Conservation (phyloP, 2,329 filamentous ascomycete genomes). For the Colletotrichum godetiae region DNA sequence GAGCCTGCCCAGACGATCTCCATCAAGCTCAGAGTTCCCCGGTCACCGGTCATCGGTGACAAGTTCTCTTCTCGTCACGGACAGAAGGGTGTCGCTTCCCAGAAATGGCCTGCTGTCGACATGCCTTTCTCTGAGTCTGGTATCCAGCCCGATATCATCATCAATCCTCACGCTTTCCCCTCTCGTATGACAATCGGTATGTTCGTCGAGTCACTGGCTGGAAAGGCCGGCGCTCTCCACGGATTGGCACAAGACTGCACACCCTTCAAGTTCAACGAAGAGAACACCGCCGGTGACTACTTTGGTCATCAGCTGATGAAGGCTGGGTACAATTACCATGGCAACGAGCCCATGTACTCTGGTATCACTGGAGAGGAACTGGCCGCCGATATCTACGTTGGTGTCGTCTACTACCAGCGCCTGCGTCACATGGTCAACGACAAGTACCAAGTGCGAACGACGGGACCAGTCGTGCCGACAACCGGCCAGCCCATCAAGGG, state of each 20-base stretch:
- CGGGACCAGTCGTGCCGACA: constrained; percentile 87
- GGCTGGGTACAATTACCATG: constrained; percentile 97
- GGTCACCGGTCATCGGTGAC: constrained; percentile 93
- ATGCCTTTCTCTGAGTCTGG: constrained; percentile 98
- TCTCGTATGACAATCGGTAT: constrained; percentile 99
- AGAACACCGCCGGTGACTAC: constrained; percentile 91
- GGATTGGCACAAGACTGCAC: constrained; percentile 96
- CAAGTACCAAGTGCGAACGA: constrained; percentile 98
- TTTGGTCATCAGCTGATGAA: constrained; percentile 96
- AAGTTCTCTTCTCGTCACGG: constrained; percentile 99
- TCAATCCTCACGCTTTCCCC: constrained; percentile 99
- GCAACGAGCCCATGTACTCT: constrained; percentile 98
- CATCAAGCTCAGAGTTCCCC: constrained; percentile 91
- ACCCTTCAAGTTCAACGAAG: constrained; percentile 93
- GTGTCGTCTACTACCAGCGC: constrained; percentile 97
- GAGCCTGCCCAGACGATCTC: constrained; percentile 90
- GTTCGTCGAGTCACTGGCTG: constrained; percentile 97
- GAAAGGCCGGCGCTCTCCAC: constrained; percentile 93
- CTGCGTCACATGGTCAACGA: constrained; percentile 99
- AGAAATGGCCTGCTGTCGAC: constrained; percentile 93
- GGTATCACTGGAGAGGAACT: constrained; percentile 97
- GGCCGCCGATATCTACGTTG: constrained; percentile 94
- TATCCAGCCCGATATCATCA: constrained; percentile 97
- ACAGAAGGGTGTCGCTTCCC: constrained; percentile 96
- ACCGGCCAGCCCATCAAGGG: constrained; percentile 98